Conservation (phyloP, 2,329 filamentous ascomycete species). For the Sporothrix humicola region DNA sequence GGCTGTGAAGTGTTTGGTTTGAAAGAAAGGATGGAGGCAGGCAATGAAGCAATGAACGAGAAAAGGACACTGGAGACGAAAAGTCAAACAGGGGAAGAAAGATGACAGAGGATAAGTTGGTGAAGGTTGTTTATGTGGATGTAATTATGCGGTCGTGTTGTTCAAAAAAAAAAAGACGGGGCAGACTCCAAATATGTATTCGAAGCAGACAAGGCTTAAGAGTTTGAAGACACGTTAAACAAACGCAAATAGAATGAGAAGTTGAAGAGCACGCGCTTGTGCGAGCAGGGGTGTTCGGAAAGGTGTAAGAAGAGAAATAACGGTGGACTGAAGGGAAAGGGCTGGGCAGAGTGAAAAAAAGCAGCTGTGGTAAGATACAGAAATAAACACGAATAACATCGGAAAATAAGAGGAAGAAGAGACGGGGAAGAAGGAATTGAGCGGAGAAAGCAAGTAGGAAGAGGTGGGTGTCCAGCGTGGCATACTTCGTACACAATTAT, state of each 20-base stretch:
- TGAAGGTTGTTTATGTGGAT: slow-evolving; percentile 22
- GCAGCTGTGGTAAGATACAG: neutral
- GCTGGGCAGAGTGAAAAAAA: neutral
- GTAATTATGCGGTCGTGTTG: neutral
- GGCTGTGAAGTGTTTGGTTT: neutral
- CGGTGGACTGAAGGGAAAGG: neutral
- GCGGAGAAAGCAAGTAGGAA: slow-evolving; percentile 11
- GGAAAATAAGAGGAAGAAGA: neutral
- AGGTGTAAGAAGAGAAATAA: neutral
- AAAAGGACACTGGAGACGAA: neutral
- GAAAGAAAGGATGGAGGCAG: neutral
- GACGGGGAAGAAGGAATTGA: neutral
- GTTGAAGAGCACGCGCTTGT: slow-evolving; percentile 10
- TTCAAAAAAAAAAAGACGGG: slow-evolving; percentile 19
- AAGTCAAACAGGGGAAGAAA: too few relatives aligned
- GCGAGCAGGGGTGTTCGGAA: neutral
- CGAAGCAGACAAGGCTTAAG: neutral
- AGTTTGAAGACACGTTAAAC: slow-evolving; percentile 2
- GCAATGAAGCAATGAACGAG: too few relatives aligned
- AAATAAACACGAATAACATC: neutral
- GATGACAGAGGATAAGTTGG: neutral
- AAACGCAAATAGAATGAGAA: slow-evolving; percentile 3
- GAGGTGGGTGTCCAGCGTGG: slow-evolving; percentile 10
- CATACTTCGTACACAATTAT: neutral
- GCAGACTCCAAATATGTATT: slow-evolving; percentile 16